Conservation (phyloP, 805 yeast genomes). For the Sugiyamaella chiloensis region DNA sequence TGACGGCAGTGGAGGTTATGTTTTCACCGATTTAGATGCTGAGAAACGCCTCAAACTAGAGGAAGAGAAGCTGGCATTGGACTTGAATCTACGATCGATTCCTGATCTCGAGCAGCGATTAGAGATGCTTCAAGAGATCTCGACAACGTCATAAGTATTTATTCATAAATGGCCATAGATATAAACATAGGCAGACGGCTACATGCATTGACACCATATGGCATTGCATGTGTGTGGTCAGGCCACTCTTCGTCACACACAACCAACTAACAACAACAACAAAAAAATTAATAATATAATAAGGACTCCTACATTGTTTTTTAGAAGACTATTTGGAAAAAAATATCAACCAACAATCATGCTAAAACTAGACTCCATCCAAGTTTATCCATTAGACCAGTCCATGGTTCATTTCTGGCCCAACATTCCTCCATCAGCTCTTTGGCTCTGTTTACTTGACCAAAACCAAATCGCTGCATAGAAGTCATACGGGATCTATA, state of each 20-base stretch:
- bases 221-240: too few relatives aligned
- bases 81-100: slow-evolving; percentile 65
- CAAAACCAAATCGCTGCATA: slow-evolving; percentile 44
- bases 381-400: slow-evolving; percentile 41
- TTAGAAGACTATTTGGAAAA: too few relatives aligned
- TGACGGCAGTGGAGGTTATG: slow-evolving; percentile 76
- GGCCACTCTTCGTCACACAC: too few relatives aligned
- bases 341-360: too few relatives aligned
- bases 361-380: slow-evolving; percentile 46
- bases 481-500: slow-evolving; percentile 40
- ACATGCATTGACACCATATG: too few relatives aligned
- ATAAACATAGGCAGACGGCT: too few relatives aligned
- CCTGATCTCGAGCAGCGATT: slow-evolving; percentile 66
- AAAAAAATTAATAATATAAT: too few relatives aligned
- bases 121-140: slow-evolving; percentile 43
- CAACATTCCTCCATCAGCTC: slow-evolving; percentile 52
- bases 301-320: too few relatives aligned
- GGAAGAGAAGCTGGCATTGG: slow-evolving; percentile 70
- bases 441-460: slow-evolving; percentile 44
- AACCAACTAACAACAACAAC: too few relatives aligned
- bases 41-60: slow-evolving; percentile 68
- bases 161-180: not conserved
- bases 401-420: slow-evolving; percentile 53
- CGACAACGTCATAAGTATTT: not conserved
- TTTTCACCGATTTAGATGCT: slow-evolving; percentile 65